Evolutionary conservation across 2,329 filamentous ascomycete genomes (phyloP), one percentile per base, ranked within the genome.

Genomic region (Cercospora zeae-maydis): DNA sequence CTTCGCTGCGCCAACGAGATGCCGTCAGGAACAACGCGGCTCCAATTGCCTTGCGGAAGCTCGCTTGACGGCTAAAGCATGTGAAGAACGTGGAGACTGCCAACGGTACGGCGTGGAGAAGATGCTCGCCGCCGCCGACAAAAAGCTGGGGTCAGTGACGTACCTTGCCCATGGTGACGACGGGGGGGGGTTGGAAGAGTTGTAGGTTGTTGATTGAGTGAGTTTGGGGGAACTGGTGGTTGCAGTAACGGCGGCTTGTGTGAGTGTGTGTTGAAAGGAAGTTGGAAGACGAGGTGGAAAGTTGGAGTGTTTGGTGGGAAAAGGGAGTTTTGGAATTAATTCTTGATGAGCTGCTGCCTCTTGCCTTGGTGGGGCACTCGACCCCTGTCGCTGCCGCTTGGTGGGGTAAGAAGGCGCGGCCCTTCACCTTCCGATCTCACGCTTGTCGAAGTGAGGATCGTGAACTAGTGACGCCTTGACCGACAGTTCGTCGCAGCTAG

Each of bases 121-220:
- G 57, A 53, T 52, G 30, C 31, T 49, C 57, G 57, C 57, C 45
- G 45, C 31, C 33, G 45, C 33, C 24, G 31, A 31, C 24, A 42
- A 47, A 52, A 31, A 60, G 19, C 34, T 36, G 19, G 45, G 19
- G 36, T 45, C 27, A 45, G 37, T 61, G 59, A 61, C 59, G 59
- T 61, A 61, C 59, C 51, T 61, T 61, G 36, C 59, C 59, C 59
- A 61, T 61, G 31, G 47, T 55, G 39, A 51, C 51, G 52, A 34
- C 53, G 58, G 13, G 54, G 13, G 54, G 37, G 30, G 58, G 36
- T 39, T 51, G 63, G 52, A 62, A 19, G 27, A 57, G 49, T 36
- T 59, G 42, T 39, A 42, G 21, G 21, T 47, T 47, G 42, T 47
- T 24, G 42, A 5, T 47, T 24, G 42, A n/a, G 21, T 47, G 31